Evolutionary conservation across 75 land plant genomes (phyloP), one percentile per base, ranked within the genome.

Genomic region (Sequoia sempervirens): DNA sequence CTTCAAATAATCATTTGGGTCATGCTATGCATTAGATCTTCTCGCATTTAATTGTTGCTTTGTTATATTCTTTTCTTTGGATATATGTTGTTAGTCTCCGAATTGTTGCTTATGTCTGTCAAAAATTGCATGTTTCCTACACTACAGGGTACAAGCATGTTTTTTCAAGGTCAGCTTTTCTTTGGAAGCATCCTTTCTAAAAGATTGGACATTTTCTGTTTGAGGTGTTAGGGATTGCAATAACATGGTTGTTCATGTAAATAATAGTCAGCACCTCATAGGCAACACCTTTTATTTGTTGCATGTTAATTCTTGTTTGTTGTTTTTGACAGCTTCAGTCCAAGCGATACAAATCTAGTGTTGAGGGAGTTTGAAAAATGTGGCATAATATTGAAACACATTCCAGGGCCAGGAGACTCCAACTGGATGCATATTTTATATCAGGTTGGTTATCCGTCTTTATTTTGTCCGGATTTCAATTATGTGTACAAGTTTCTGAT

Each of bases 331-430:
- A 97, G 98, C 66, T 97, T 97, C 89, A 84, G 90, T 9, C 94
- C 93, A 40, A 92, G 89, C n/a, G 99, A 97, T 64, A 95, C 98
- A 69, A 97, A 95, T 82, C 79, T 90, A 56, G 98, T 97, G 40
- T 80, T 97, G 86, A 92, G 99, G 36, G 98, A 97, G 86, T 94
- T 97, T 91, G 98, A 92, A 82, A 97, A 95, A 84, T 97, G 99
- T 85, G 99, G 99, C 46, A 83, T 89, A n/a, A 92, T 97, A 82
- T 82, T 95, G 78, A 93, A 90, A 72, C n/a, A 97, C 87, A 86
- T 95, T 37, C 90, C 98, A 32, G 98, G 99, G 43, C 98, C 99
- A 73, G 91, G 94, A 83, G 92, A 95, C 75, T 89, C 99, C 80
- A 97, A 95, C 82, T 97, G 96, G 98, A 88, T 97, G 74, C 98